Evolutionary conservation across 2,329 filamentous ascomycete species (phyloP).

Genomic region (Stylonectria norvegica): DNA sequence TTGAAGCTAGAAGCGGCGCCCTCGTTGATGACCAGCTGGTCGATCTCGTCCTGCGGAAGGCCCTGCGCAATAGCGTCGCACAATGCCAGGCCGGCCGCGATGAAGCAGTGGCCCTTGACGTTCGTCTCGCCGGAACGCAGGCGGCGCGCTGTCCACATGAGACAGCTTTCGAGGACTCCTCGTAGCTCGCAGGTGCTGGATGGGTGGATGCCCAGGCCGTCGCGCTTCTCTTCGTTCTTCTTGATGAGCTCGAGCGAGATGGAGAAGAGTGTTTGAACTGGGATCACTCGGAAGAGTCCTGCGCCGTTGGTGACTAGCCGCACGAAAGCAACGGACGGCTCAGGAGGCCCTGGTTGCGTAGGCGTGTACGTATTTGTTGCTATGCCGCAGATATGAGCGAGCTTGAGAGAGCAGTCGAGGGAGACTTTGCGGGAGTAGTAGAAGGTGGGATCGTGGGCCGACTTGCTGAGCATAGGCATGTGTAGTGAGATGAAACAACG

Average conservation of each 20-base stretch:
- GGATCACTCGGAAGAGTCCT: conserved; percentile 42
- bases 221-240: conserved; percentile 41
- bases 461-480: conserved; percentile 44
- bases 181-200: conserved; percentile 32
- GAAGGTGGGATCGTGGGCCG: conserved; percentile 44
- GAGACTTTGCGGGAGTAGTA: conserved; percentile 53
- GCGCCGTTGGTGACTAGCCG: conserved; percentile 39
- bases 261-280: conserved; percentile 38
- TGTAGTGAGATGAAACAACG: conserved; percentile 53
- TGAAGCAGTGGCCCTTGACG: conserved; percentile 39
- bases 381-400: conserved; percentile 32
- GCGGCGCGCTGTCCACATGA: conserved; percentile 32
- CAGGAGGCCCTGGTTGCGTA: conserved; percentile 13
- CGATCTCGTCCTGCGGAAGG: conserved; percentile 27
- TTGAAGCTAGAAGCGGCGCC: conserved; percentile 24
- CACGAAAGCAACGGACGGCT: conserved; percentile 31
- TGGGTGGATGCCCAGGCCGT: conserved; percentile 27
- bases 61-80: conserved; percentile 33
- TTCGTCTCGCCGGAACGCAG: conserved; percentile 44
- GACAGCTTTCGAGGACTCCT: conserved; percentile 26
- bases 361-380: conserved; percentile 15
- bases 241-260: conserved; percentile 46
- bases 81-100: conserved; percentile 31
- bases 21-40: conserved; percentile 28
- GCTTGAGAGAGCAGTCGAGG: conserved; percentile 40